Evolutionary conservation across 139 green algal genomes (phyloP), one percentile per base, ranked within the genome.

Genomic region (Asterochloris erici): DNA sequence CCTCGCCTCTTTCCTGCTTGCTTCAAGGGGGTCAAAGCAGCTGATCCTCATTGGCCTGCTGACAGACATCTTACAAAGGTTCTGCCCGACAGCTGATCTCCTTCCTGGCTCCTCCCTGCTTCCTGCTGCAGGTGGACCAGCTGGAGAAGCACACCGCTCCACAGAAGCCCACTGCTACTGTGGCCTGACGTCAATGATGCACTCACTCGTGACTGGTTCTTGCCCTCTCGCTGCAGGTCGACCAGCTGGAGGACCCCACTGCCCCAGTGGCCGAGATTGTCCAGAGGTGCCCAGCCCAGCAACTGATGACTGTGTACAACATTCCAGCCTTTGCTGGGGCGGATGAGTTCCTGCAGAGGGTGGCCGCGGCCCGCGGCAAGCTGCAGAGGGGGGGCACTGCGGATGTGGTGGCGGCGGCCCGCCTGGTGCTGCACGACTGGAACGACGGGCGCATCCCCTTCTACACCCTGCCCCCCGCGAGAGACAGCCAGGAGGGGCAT

Each of bases 361-460:
- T 99, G 14, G 95, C 94, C 11, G 60, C 77, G 17, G 87, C 88
- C 0, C 86, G 95, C 10, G 97, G 97, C 69, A 98, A 98, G 89
- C 91, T 99, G 60, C 88, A 89, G 64, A 90, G 90, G 82, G 96
- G 83, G 24, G 83, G 83, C 70, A 68, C 63, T 12, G 54, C 68
- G 0, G 78, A 83, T 61, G 70, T 77, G 29, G 68, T 86, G 71
- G 91, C 89, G 14, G 91, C 92, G 0, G 96, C 94, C 0, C 84
- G 84, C 19, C 89, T 97, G 28, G 88, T 98, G n/a, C 89, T 98
- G 60, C 86, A 94, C 81, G 97, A 99, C 88, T 99, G 97, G 97
- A 97, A 97, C 85, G 89, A 92, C 69, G 97, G 97, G 47, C 88
- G 87, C 70, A 98, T 98, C 76, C 92, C 93, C 4, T 98, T 95